Evolutionary conservation across 495 filamentous ascomycete species (phyloP).

Genomic region (Penicillium flavigenum): DNA sequence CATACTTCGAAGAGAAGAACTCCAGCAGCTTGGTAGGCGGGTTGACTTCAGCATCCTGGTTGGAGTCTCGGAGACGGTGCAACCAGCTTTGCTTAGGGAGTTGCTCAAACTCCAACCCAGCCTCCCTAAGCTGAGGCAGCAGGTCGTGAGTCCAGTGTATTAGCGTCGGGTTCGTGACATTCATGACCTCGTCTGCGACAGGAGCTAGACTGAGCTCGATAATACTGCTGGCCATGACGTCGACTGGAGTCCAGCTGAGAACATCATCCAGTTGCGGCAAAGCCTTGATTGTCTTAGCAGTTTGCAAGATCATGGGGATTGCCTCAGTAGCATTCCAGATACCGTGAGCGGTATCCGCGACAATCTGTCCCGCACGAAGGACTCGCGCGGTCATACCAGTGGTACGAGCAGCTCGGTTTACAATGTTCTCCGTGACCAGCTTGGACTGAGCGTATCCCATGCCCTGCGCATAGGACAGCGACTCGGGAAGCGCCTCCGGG

Average conservation of each 20-base stretch:
- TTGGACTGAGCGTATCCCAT: slow-evolving; percentile 64
- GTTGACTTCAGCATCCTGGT: slow-evolving; percentile 39
- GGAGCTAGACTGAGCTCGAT: slow-evolving; percentile 28
- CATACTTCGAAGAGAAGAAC: slow-evolving; percentile 47
- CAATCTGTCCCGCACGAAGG: slow-evolving; percentile 59
- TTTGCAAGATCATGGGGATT: slow-evolving; percentile 60
- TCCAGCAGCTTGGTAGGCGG: slow-evolving; percentile 49
- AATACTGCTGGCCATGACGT: slow-evolving; percentile 50
- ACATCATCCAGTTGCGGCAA: slow-evolving; percentile 54
- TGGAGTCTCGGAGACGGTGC: slow-evolving; percentile 33
- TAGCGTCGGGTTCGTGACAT: slow-evolving; percentile 48
- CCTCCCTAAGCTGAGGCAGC: slow-evolving; percentile 44
- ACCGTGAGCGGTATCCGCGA: slow-evolving; percentile 51
- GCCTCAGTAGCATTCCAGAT: slow-evolving; percentile 65
- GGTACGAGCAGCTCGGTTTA: slow-evolving; percentile 34
- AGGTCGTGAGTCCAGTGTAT: slow-evolving; percentile 52
- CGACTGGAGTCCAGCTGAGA: slow-evolving; percentile 60
- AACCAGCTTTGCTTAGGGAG: slow-evolving; percentile 48
- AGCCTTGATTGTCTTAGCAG: slow-evolving; percentile 42
- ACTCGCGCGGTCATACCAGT: slow-evolving; percentile 36
- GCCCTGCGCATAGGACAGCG: slow-evolving; percentile 49
- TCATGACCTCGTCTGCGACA: slow-evolving; percentile 21
- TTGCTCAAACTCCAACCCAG: slow-evolving; percentile 46
- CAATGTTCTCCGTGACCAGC: slow-evolving; percentile 60
- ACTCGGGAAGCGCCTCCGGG: slow-evolving; percentile 47